A percentile compares a stretch with the other conserved stretches of the same genome.
Evolutionary conservation across 2,329 filamentous ascomycete genomes (phyloP).

Genomic region (Elsinoe australis): DNA sequence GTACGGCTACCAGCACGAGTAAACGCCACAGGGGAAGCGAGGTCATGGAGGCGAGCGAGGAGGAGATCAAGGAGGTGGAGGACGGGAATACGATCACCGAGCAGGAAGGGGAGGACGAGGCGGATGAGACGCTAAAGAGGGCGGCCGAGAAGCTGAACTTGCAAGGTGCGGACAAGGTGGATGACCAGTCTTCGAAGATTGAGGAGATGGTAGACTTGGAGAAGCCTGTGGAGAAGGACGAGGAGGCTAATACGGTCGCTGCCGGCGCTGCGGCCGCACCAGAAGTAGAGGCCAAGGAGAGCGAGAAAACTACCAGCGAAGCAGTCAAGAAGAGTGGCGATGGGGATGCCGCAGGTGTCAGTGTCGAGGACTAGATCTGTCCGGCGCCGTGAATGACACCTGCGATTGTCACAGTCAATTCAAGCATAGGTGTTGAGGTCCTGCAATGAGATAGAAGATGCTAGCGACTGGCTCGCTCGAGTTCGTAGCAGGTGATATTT

Average conservation of each 20-base stretch:
- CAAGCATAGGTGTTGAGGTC: neutral
- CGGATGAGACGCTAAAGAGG: neutral
- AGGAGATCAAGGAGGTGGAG: constrained; percentile 31
- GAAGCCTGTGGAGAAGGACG: no score
- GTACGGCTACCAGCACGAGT: constrained; percentile 3
- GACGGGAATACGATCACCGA: constrained; percentile 26
- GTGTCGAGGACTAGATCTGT: constrained; percentile 31
- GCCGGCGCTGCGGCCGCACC: neutral
- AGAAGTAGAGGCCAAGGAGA: constrained; percentile 10
- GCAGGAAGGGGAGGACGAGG: constrained; percentile 21
- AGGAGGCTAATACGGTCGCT: constrained; percentile 16
- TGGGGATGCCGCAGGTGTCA: constrained; percentile 29
- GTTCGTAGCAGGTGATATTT: neutral
- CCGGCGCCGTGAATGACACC: no score
- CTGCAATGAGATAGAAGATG: neutral
- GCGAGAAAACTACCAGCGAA: constrained; percentile 21
- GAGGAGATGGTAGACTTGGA: no score
- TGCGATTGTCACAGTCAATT: neutral
- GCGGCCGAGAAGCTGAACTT: neutral
- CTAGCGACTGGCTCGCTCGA: constrained; percentile 5
- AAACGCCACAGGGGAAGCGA: constrained; percentile 25
- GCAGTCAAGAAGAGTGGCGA: constrained; percentile 26
- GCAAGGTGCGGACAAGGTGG: neutral
- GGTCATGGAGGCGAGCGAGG: constrained; percentile 24
- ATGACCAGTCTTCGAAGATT: no score